These are phyloP conservation scores for Gilbertella persicaria DNA, from an alignment of 371 early-diverging fungal species.

Conservation along the genomic window DNA sequence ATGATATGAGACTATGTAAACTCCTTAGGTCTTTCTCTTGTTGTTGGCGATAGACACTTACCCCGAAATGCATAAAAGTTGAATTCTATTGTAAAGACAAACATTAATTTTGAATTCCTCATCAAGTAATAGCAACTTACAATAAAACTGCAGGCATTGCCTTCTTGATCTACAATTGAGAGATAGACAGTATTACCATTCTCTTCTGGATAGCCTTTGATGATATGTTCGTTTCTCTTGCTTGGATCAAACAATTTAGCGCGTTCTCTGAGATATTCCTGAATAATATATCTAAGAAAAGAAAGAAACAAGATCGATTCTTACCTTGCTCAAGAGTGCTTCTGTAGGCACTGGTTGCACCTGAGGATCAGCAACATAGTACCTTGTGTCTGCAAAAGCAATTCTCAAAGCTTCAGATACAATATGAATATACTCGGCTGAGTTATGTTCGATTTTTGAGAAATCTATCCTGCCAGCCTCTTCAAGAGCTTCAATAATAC, in stretches of 20 bases:
- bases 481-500: constrained; percentile 67
- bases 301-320: too few relatives aligned
- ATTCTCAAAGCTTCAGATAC: constrained; percentile 71
- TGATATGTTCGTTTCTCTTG: constrained; percentile 45
- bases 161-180: constrained; percentile 75
- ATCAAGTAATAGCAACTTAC: constrained; percentile 29
- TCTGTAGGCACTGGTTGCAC: constrained; percentile 49
- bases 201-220: constrained; percentile 64
- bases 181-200: constrained; percentile 78
- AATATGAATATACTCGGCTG: constrained; percentile 66
- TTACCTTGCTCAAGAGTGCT: constrained; percentile 54
- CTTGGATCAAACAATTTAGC: constrained; percentile 58
- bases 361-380: constrained; percentile 72
- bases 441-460: constrained; percentile 51
- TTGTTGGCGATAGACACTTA: constrained; percentile 17
- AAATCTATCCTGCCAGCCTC: constrained; percentile 41
- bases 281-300: neutral
- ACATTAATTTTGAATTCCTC: constrained; percentile 5
- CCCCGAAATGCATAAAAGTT: constrained; percentile 61
- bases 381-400: constrained; percentile 77
- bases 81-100: constrained; percentile 47
- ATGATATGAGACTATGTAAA: constrained; percentile 41
- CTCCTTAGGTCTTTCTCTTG: neutral
- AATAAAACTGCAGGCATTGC: constrained; percentile 86
- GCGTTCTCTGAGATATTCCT: constrained; percentile 61